phyloP scores from a whole-genome alignment of 495 filamentous ascomycete genomes.

The Achaetomiella virescens region DNA sequence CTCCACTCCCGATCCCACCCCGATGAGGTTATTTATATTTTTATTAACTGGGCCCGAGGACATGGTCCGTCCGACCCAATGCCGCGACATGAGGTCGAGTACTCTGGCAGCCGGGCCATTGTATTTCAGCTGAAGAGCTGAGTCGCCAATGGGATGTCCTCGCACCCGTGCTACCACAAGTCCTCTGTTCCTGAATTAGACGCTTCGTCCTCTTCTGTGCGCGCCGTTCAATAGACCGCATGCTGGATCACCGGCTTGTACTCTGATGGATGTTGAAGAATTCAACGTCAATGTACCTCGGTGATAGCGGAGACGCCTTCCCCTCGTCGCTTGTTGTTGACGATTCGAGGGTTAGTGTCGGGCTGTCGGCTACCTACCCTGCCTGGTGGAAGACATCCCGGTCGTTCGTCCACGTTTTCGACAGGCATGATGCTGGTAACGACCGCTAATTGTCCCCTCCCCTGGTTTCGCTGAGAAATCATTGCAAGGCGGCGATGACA shows the following conservation, averaged over 20 bases:
- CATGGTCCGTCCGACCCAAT: slow-evolving; percentile 16
- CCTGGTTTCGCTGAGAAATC: too few species aligned
- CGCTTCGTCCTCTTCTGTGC: neutral
- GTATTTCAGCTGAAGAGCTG: slow-evolving; percentile 19
- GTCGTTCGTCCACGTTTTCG: neutral
- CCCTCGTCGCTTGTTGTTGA: neutral
- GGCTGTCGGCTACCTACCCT: too few species aligned
- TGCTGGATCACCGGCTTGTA: neutral
- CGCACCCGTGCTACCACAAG: neutral
- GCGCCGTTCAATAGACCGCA: slow-evolving; percentile 3
- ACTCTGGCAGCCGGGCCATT: slow-evolving; percentile 16
- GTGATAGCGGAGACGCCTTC: neutral
- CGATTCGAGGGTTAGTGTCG: neutral
- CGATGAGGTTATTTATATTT: slow-evolving; percentile 10
- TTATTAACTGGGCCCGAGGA: slow-evolving; percentile 14
- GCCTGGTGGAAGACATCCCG: neutral
- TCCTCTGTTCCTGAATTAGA: slow-evolving; percentile 21
- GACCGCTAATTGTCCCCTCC: neutral
- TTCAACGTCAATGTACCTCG: neutral
- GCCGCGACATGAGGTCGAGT: neutral
- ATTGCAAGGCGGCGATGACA: too few species aligned
- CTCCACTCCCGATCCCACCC: neutral
- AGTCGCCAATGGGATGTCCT: slow-evolving; percentile 13
- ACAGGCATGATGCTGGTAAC: neutral
- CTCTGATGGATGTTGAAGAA: neutral